phyloP scores from a whole-genome alignment of 208 protist species.

The Trypanosoma platydactyli region DNA sequence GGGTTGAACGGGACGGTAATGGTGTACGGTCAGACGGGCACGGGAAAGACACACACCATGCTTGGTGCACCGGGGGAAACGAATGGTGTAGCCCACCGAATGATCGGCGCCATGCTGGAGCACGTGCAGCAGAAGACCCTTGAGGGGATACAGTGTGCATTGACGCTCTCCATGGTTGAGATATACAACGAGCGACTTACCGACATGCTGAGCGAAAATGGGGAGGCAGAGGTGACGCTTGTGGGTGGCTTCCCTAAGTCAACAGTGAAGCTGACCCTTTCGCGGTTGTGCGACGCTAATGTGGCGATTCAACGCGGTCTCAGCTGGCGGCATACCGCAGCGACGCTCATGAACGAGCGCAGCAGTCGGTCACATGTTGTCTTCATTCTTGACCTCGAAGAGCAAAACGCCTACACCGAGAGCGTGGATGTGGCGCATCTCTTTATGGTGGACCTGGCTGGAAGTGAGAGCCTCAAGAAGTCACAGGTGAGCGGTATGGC shows the following conservation, averaged over 20 bases:
- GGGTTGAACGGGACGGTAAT: slow-evolving; percentile 93
- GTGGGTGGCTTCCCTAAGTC: slow-evolving; percentile 82
- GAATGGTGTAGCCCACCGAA: slow-evolving; percentile 87
- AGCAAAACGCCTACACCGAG: slow-evolving; percentile 84
- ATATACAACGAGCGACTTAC: slow-evolving; percentile 92
- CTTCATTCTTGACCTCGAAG: slow-evolving; percentile 92
- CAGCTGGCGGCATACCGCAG: slow-evolving; percentile 79
- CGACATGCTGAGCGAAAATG: slow-evolving; percentile 87
- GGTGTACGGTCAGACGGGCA: slow-evolving; percentile 95
- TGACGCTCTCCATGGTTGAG: slow-evolving; percentile 92
- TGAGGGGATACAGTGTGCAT: slow-evolving; percentile 83
- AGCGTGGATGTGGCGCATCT: slow-evolving; percentile 92
- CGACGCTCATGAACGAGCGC: slow-evolving; percentile 96
- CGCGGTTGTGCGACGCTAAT: slow-evolving; percentile 70
- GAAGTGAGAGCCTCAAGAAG: slow-evolving; percentile 93
- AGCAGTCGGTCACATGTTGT: slow-evolving; percentile 97
- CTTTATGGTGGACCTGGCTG: slow-evolving; percentile 96
- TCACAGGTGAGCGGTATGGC: slow-evolving; percentile 84
- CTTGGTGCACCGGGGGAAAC: slow-evolving; percentile 62
- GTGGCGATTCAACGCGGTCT: slow-evolving; percentile 73
- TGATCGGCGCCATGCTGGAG: slow-evolving; percentile 91
- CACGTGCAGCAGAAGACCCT: slow-evolving; percentile 79
- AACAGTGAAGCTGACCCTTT: slow-evolving; percentile 65
- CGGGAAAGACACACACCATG: slow-evolving; percentile 97
- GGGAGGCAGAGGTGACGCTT: slow-evolving; percentile 79